phyloP scores from a whole-genome alignment of 2,329 filamentous ascomycete genomes.

The Colletotrichum aenigma region DNA sequence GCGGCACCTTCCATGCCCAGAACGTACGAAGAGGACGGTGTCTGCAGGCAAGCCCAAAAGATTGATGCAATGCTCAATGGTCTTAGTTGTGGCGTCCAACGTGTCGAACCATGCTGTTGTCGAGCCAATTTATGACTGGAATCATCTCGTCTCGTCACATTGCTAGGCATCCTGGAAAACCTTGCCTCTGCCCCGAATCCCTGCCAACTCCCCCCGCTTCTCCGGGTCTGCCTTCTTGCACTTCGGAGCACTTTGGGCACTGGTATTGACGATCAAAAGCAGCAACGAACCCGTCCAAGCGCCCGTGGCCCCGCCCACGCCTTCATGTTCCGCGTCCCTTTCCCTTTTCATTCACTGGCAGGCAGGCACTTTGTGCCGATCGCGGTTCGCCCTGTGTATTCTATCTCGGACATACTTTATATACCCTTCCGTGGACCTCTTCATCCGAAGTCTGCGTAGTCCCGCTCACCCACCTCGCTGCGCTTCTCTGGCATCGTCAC shows the following conservation, averaged over 20 bases:
- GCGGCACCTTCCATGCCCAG: background rate
- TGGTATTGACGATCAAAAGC: background rate
- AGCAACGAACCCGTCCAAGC: constrained; percentile 1
- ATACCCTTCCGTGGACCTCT: background rate
- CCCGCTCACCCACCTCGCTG: background rate
- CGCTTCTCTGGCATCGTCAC: background rate
- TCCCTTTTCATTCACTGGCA: background rate
- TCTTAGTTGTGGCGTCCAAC: constrained; percentile 14
- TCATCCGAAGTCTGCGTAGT: background rate
- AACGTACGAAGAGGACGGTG: background rate
- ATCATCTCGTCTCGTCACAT: background rate
- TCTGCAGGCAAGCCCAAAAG: background rate
- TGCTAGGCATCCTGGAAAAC: background rate
- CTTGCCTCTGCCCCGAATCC: background rate
- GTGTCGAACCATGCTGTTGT: background rate
- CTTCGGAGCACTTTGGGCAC: background rate
- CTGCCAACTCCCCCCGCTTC: background rate
- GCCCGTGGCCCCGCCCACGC: background rate
- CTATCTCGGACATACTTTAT: background rate
- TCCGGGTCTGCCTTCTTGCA: background rate
- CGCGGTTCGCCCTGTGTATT: background rate
- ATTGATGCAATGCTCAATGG: background rate
- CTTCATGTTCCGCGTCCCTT: background rate
- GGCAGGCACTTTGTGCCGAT: background rate
- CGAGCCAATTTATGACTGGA: background rate